These are phyloP conservation scores for Golubevia sp. DNA, from an alignment of 1,284 basidiomycete species.

Conservation along the genomic window DNA sequence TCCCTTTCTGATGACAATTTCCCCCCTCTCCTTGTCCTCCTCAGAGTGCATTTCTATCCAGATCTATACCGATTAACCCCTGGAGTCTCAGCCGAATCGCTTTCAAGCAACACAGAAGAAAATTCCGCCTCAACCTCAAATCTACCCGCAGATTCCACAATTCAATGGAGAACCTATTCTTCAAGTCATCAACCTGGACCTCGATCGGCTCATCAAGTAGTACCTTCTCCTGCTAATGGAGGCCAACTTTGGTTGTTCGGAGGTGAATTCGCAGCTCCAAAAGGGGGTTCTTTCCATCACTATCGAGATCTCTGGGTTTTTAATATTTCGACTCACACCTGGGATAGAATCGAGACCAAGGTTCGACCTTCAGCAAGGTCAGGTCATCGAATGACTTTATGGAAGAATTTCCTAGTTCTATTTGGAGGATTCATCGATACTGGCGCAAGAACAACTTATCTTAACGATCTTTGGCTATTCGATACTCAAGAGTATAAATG, in stretches of 20 bases:
- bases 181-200: conserved; percentile 56
- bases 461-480: conserved; percentile 86
- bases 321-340: conserved; percentile 74
- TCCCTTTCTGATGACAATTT: not conserved
- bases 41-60: conserved; percentile 43
- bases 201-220: conserved; percentile 54
- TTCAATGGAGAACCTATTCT: conserved; percentile 52
- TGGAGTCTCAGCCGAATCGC: not conserved
- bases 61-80: conserved; percentile 33
- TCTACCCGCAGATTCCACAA: conserved; percentile 8
- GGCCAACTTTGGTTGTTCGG: conserved; percentile 61
- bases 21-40: not conserved
- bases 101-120: not conserved
- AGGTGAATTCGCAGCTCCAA: conserved; percentile 38
- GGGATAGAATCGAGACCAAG: conserved; percentile 90
- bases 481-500: conserved; percentile 86
- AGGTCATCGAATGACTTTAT: conserved; percentile 82
- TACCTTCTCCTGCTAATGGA: conserved; percentile 42
- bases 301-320: conserved; percentile 63
- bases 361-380: conserved; percentile 78
- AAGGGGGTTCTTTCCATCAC: not conserved
- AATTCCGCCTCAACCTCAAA: too few relatives aligned
- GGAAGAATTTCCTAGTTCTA: conserved; percentile 83
- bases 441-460: conserved; percentile 75
- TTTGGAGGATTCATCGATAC: conserved; percentile 88